These are phyloP conservation scores for Anisodus tanguticus DNA, from an alignment of 257 asterid genomes.

Conservation along the genomic window DNA sequence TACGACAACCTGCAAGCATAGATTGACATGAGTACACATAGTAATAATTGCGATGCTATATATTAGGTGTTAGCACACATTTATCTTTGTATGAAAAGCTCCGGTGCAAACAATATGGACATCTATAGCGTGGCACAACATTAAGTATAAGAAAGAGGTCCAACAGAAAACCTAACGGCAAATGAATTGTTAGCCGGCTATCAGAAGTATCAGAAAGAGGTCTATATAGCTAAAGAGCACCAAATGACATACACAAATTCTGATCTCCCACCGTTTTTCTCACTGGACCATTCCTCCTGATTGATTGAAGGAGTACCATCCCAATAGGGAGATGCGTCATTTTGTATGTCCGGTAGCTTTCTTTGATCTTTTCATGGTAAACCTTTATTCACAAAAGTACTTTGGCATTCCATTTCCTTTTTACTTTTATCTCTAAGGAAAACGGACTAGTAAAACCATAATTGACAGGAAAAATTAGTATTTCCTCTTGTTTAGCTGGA, in stretches of 20 bases:
- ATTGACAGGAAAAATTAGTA: not conserved
- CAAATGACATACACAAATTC: not conserved
- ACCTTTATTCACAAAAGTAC: not conserved
- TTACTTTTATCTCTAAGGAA: not conserved
- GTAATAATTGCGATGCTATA: not conserved
- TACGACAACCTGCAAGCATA: conserved; percentile 74
- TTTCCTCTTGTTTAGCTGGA: not conserved
- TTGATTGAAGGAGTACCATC: not conserved
- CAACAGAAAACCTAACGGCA: no score
- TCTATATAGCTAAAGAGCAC: not conserved
- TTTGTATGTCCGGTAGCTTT: not conserved
- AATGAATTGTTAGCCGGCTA: no score
- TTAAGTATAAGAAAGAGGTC: no score
- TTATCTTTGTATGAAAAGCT: not conserved
- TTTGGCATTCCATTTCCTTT: not conserved
- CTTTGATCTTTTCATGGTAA: not conserved
- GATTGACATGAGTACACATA: conserved; percentile 26
- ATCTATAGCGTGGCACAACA: not conserved
- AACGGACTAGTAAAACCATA: not conserved
- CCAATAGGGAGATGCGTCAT: conserved; percentile 1
- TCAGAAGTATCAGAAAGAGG: not conserved
- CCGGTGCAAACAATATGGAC: not conserved
- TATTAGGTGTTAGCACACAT: not conserved
- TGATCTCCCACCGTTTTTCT: not conserved
- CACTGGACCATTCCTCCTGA: not conserved